phyloP scores from a whole-genome alignment of 2,329 filamentous ascomycete species.

The Alternaria consortialis region DNA sequence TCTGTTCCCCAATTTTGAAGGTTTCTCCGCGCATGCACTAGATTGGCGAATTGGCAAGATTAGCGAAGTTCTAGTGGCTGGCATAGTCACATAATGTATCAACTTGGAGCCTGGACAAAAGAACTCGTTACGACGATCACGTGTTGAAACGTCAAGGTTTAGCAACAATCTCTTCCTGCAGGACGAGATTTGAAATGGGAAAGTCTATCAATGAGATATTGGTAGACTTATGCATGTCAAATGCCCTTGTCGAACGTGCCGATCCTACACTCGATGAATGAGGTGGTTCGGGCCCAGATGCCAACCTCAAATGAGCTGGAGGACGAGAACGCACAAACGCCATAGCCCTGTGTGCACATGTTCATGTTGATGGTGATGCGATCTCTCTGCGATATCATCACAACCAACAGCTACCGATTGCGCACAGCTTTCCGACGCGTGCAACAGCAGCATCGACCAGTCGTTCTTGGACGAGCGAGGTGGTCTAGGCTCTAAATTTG shows the following conservation, averaged over 20 bases:
- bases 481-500: conserved; percentile 2
- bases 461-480: not conserved
- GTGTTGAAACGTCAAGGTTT: not conserved
- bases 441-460: not conserved
- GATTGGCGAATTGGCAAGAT: not conserved
- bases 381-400: not conserved
- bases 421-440: not conserved
- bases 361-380: not conserved
- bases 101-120: not conserved
- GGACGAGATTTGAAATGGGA: not conserved
- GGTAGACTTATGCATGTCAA: not conserved
- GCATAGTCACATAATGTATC: not conserved
- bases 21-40: not conserved
- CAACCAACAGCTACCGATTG: not conserved
- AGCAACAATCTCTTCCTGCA: not conserved
- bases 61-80: not conserved
- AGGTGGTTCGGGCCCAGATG: not conserved
- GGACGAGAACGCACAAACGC: not conserved
- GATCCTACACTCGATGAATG: not conserved
- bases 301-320: not conserved
- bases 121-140: not conserved
- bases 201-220: not conserved
- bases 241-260: not conserved
- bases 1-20: not conserved
- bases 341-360: not conserved